Percentiles rank a stretch among this genome's conserved stretches.
Conservation (phyloP, 2,329 filamentous ascomycete species). For the Curvularia eragrostidis region DNA sequence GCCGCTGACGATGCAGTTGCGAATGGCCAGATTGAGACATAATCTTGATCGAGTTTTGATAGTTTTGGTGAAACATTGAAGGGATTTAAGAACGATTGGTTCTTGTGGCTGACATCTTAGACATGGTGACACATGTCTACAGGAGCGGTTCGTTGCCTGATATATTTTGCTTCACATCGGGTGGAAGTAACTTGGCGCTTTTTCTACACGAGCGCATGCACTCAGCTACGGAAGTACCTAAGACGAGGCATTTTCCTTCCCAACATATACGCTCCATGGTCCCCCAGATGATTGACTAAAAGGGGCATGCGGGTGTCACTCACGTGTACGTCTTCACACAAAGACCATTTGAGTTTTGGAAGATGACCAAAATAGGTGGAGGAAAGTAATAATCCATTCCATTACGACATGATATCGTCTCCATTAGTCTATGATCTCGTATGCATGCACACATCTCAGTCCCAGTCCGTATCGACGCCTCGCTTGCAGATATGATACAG, state of each 20-base stretch:
- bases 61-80: neutral
- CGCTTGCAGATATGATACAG: neutral
- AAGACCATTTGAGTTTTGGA: too few species aligned
- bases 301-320: neutral
- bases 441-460: neutral
- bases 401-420: constrained; percentile 9
- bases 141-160: too few species aligned
- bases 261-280: too few species aligned
- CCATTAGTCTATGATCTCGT: constrained; percentile 9
- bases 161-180: too few species aligned
- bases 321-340: too few species aligned
- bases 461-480: neutral
- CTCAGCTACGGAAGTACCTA: neutral
- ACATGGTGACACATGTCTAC: too few species aligned
- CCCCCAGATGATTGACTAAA: too few species aligned
- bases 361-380: too few species aligned
- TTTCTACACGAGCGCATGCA: neutral
- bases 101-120: neutral
- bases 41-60: neutral
- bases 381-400: constrained; percentile 3
- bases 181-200: too few species aligned
- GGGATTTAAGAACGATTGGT: too few species aligned
- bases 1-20: neutral
- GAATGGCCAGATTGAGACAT: neutral
- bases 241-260: too few species aligned